Evolutionary conservation across 2,329 filamentous ascomycete genomes (phyloP).

Genomic region (Xylaria arbuscula): DNA sequence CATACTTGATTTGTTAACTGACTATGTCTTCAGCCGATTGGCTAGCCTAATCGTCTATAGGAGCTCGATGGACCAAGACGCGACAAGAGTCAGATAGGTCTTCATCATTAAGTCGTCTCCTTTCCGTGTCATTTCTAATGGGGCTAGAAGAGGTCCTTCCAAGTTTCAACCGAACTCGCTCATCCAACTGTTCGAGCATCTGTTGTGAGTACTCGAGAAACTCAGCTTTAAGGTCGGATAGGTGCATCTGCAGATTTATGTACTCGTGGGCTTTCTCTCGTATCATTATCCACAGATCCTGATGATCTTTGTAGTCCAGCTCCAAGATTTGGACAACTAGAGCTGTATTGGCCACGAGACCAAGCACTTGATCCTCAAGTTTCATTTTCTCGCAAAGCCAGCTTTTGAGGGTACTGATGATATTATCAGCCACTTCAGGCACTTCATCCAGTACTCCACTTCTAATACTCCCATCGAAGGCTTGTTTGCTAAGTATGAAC

Average conservation of each 20-base stretch:
- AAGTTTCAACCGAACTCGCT: not conserved
- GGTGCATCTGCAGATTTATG: conserved; percentile 3
- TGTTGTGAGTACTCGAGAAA: conserved; percentile 4
- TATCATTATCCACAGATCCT: conserved; percentile 16
- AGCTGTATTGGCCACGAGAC: conserved; percentile 10
- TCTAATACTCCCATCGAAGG: conserved; percentile 16
- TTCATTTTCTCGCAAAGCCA: conserved; percentile 4
- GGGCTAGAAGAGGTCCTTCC: not conserved
- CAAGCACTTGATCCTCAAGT: not conserved
- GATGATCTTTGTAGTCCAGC: not conserved
- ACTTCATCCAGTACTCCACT: not conserved
- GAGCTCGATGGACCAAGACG: not conserved
- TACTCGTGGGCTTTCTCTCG: conserved; percentile 7
- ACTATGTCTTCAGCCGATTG: too few relatives aligned
- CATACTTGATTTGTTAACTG: not conserved
- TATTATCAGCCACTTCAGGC: not conserved
- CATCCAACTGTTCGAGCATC: not conserved
- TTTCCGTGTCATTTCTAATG: not conserved
- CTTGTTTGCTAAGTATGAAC: conserved; percentile 7
- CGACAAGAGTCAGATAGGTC: not conserved
- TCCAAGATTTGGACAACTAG: conserved; percentile 12
- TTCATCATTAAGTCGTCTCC: too few relatives aligned
- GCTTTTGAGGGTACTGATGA: not conserved
- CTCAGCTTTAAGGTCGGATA: not conserved
- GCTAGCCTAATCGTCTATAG: not conserved